These are phyloP conservation scores for Nemania bipapillata DNA, from an alignment of 2,329 filamentous ascomycete genomes.

Conservation along the genomic window DNA sequence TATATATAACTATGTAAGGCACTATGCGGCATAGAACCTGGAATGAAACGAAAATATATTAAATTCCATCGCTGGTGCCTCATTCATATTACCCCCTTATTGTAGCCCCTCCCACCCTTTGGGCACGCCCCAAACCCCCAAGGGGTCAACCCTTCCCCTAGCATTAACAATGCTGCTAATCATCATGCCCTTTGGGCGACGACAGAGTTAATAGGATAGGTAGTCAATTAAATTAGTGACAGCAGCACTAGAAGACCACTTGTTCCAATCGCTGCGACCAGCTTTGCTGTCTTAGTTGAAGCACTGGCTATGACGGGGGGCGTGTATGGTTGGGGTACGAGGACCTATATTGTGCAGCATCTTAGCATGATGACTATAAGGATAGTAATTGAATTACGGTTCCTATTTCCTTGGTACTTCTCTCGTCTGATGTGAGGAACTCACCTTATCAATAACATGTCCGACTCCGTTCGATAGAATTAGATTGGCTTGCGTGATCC, in stretches of 20 bases:
- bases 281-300: neutral
- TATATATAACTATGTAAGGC: no score
- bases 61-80: no score
- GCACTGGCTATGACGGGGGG: neutral
- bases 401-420: neutral
- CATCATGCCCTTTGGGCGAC: neutral
- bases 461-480: neutral
- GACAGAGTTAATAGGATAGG: neutral
- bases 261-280: neutral
- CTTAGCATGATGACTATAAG: neutral
- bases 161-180: no score
- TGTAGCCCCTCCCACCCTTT: no score
- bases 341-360: neutral
- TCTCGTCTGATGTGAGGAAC: neutral
- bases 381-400: no score
- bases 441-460: neutral
- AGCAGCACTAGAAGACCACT: neutral
- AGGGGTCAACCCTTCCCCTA: no score
- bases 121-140: no score
- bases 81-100: no score
- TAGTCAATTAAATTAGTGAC: neutral
- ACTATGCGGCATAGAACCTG: no score
- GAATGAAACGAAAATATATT: no score
- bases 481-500: neutral
- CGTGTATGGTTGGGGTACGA: neutral